Conservation (phyloP, 768 basidiomycete species). For the Kwoniella dejecticola region DNA sequence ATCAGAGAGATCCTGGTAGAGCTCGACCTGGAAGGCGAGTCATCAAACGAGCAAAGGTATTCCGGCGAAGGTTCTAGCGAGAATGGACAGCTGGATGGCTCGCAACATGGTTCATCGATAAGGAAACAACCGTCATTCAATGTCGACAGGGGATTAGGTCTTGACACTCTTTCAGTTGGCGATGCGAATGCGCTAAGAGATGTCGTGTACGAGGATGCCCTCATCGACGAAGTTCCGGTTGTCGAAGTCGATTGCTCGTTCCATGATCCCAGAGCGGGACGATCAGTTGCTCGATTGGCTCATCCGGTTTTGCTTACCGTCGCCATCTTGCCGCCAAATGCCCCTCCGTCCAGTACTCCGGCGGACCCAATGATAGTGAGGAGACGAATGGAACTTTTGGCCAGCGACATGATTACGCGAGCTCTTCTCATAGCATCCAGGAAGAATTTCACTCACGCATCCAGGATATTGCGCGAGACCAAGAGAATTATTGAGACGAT, state of each 20-base stretch:
- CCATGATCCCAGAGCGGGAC: conserved; percentile 82
- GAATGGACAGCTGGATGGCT: conserved; percentile 4
- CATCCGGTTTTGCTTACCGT: conserved; percentile 93
- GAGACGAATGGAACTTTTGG: conserved; percentile 91
- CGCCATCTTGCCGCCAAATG: conserved; percentile 71
- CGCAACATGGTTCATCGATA: conserved; percentile 1
- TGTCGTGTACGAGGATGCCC: conserved; percentile 78
- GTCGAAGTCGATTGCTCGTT: conserved; percentile 94
- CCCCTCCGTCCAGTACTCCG: conserved; percentile 41
- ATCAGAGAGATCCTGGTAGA: conserved; percentile 96
- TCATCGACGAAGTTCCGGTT: conserved; percentile 97
- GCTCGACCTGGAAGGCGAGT: conserved; percentile 71
- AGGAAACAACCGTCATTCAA: conserved; percentile 11
- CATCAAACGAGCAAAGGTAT: conserved; percentile 14
- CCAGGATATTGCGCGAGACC: conserved; percentile 74
- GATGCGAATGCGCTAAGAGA: conserved; percentile 44
- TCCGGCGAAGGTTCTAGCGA: conserved; percentile 32
- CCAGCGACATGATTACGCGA: conserved; percentile 96
- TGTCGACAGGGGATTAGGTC: conserved; percentile 20
- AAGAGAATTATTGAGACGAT: conserved; percentile 90
- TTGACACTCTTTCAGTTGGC: conserved; percentile 33
- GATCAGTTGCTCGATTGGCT: conserved; percentile 82
- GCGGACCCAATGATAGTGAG: conserved; percentile 76
- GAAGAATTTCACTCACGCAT: conserved; percentile 86
- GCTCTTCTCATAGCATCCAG: conserved; percentile 87